Evolutionary conservation across 2,329 filamentous ascomycete genomes (phyloP).

Genomic region (Alternaria brassicae): DNA sequence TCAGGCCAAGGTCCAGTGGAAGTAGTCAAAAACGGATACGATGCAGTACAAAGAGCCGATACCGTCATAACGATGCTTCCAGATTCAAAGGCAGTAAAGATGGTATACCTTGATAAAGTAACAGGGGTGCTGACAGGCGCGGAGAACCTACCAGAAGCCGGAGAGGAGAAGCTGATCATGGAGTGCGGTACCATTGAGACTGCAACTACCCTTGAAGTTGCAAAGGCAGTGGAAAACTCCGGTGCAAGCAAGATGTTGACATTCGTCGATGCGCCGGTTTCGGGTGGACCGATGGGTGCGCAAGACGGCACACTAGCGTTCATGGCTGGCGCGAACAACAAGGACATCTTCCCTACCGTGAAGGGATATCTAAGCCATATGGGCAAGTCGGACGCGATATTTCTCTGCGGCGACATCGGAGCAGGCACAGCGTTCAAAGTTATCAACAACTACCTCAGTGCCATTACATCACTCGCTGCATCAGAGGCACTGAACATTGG

Average conservation of each 20-base stretch:
- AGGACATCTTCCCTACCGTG: slow-evolving; percentile 59
- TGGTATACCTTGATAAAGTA: slow-evolving; percentile 52
- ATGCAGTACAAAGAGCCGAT: slow-evolving; percentile 50
- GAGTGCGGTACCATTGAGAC: slow-evolving; percentile 98
- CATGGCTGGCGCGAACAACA: slow-evolving; percentile 76
- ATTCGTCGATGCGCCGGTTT: slow-evolving; percentile 96
- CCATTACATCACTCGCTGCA: slow-evolving; percentile 82
- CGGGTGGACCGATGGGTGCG: slow-evolving; percentile 90
- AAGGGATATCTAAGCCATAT: slow-evolving; percentile 76
- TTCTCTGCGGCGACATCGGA: slow-evolving; percentile 84
- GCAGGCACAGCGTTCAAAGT: slow-evolving; percentile 88
- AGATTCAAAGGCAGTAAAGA: slow-evolving; percentile 45
- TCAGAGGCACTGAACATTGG: slow-evolving; percentile 70
- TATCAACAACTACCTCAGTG: slow-evolving; percentile 94
- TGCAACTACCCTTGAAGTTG: slow-evolving; percentile 77
- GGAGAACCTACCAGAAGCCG: slow-evolving; percentile 40
- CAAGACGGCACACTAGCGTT: slow-evolving; percentile 86
- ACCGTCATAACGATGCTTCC: slow-evolving; percentile 55
- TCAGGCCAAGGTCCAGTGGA: slow-evolving; percentile 47
- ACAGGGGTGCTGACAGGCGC: slow-evolving; percentile 53
- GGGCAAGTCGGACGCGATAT: slow-evolving; percentile 73
- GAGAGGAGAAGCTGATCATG: slow-evolving; percentile 77
- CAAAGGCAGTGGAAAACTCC: slow-evolving; percentile 65
- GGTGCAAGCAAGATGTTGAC: slow-evolving; percentile 63
- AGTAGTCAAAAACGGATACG: slow-evolving; percentile 47